Evolutionary conservation across 805 yeast genomes (phyloP).

Genomic region (Sugiyamaella valdiviana): DNA sequence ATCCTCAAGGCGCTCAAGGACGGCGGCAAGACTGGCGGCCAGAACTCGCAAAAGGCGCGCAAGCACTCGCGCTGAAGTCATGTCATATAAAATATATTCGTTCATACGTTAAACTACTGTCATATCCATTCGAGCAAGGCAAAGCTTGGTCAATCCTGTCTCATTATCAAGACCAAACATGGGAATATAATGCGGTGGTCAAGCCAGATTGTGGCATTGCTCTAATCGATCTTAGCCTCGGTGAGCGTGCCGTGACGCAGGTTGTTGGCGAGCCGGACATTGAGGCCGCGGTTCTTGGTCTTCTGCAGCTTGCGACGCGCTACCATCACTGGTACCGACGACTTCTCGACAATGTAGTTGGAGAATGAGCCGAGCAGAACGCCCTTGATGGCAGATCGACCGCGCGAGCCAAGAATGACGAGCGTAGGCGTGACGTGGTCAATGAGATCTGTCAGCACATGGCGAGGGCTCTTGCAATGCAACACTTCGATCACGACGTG

Average conservation of each 20-base stretch:
- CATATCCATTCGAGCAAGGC: no score
- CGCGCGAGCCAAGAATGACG: conserved; percentile 71
- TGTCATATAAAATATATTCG: background rate
- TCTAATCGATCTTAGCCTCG: conserved; percentile 21
- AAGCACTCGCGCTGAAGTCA: background rate
- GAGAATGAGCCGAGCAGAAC: conserved; percentile 68
- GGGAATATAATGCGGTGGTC: background rate
- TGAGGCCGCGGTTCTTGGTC: conserved; percentile 52
- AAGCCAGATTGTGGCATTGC: background rate
- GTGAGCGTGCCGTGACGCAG: conserved; percentile 24
- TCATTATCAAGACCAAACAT: no score
- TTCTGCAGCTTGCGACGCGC: conserved; percentile 67
- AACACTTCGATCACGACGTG: conserved; percentile 68
- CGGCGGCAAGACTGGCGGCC: background rate
- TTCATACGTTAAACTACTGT: background rate
- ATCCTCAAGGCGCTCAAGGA: conserved; percentile 4
- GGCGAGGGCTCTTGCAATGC: conserved; percentile 71
- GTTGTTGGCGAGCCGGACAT: conserved; percentile 34
- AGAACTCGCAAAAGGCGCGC: conserved; percentile 2
- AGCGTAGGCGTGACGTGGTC: conserved; percentile 67
- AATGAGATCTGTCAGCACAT: conserved; percentile 60
- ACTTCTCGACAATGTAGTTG: conserved; percentile 63
- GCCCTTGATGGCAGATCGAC: conserved; percentile 65
- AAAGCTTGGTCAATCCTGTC: no score
- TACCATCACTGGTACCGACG: conserved; percentile 75